Evolutionary conservation across 441 rosid genomes (phyloP).

Genomic region (Mallotus japonicus): DNA sequence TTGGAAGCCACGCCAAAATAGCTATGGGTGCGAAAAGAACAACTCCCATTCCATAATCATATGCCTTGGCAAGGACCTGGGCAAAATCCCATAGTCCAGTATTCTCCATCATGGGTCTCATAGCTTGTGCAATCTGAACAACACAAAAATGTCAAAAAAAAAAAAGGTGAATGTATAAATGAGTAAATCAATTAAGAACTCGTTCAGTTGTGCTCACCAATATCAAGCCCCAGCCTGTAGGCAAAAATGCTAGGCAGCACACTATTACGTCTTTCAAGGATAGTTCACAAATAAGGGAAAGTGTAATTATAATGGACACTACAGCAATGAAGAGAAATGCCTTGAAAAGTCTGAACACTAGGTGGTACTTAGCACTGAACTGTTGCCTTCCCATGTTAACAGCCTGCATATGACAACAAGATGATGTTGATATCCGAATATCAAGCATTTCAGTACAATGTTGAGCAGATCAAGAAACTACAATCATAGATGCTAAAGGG

Average conservation of each 20-base stretch:
- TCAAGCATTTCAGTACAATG: background rate
- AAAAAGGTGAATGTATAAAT: background rate
- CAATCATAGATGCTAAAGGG: background rate
- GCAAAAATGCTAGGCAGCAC: slow-evolving; percentile 87
- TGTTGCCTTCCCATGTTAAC: slow-evolving; percentile 84
- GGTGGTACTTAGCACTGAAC: slow-evolving; percentile 72
- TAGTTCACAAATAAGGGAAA: slow-evolving; percentile 67
- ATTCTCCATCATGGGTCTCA: slow-evolving; percentile 69
- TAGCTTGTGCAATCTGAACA: slow-evolving; percentile 86
- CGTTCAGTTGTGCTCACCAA: slow-evolving; percentile 51
- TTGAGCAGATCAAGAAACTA: background rate
- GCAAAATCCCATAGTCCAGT: slow-evolving; percentile 77
- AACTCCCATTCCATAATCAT: slow-evolving; percentile 94
- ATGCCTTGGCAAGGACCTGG: slow-evolving; percentile 72
- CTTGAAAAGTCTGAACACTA: slow-evolving; percentile 75
- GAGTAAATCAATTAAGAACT: background rate
- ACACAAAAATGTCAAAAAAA: background rate
- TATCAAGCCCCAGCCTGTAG: slow-evolving; percentile 97
- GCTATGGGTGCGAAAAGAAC: slow-evolving; percentile 84
- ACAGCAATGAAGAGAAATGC: slow-evolving; percentile 80
- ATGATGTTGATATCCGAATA: slow-evolving; percentile 10
- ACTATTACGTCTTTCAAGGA: slow-evolving; percentile 74
- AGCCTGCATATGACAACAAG: slow-evolving; percentile 56
- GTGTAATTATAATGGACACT: slow-evolving; percentile 57
- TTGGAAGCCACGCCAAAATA: slow-evolving; percentile 89